These are phyloP conservation scores for Nannochloris sp. DNA, from an alignment of 139 green algal species.

Conservation along the genomic window DNA sequence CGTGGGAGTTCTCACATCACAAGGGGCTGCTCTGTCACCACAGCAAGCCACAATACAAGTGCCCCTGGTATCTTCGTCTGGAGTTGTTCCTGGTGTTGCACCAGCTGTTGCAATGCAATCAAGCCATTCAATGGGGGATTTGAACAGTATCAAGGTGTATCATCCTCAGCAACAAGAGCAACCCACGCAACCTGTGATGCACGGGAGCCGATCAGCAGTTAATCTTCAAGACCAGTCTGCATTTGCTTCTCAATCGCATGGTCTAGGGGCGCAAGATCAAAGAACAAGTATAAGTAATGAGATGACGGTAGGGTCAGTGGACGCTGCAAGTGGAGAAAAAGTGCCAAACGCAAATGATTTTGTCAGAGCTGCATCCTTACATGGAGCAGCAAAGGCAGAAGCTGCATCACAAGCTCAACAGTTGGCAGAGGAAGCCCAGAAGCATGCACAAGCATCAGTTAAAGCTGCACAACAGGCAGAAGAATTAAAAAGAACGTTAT, in stretches of 20 bases:
- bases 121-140: too few relatives aligned
- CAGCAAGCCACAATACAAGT: too few relatives aligned
- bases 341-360: slow-evolving; percentile 23
- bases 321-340: background rate
- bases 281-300: background rate
- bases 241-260: slow-evolving; percentile 1
- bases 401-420: slow-evolving; percentile 23
- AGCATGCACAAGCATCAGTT: slow-evolving; percentile 42
- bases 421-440: slow-evolving; percentile 37
- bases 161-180: background rate
- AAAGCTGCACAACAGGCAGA: slow-evolving; percentile 27
- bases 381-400: slow-evolving; percentile 18
- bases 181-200: background rate
- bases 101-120: too few relatives aligned
- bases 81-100: too few relatives aligned
- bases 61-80: too few relatives aligned
- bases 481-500: slow-evolving; percentile 30
- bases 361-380: slow-evolving; percentile 17
- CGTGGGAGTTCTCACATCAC: too few relatives aligned
- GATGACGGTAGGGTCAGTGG: background rate
- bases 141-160: too few relatives aligned
- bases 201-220: background rate
- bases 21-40: too few relatives aligned
- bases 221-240: slow-evolving; percentile 3
- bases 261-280: background rate